Evolutionary conservation across 352 stramenopile species (phyloP), one percentile per base, ranked within the genome.

Genomic region (Globisporangium middletonii): DNA sequence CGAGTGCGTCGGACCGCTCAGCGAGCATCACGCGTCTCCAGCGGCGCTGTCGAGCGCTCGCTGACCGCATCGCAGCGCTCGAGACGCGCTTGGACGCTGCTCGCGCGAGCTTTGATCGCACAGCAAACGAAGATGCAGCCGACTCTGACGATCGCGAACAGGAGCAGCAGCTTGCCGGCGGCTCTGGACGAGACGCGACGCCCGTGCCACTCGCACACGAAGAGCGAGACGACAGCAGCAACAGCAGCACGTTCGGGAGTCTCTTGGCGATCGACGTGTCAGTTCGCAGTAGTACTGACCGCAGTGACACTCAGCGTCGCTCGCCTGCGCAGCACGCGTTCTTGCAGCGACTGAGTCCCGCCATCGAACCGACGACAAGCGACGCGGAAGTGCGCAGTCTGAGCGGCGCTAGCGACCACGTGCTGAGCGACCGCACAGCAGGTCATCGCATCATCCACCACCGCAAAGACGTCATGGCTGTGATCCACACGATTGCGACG

Each of bases 301-400:
- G 54, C 19, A 63, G 61, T 15, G 62, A 57, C 27, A 5, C 18
- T 15, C 46, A 41, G 37, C 48, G 53, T n/a, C 56, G 78, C 45
- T 88, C 78, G 12, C 78, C 78, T n/a, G 78, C 78, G 1, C 78
- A 88, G 55, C 79, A 88, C 28, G 78, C 74, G 15, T 88, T 88
- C 42, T 43, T 88, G 35, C 75, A 78, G 53, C 64, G 72, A 2
- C 71, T 82, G 44, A 44, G 30, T 18, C 44, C 50, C 4, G 43
- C 41, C 19, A 33, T 19, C 6, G 33, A 16, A 26, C 9, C n/a
- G 37, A 33, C 8, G 7, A 33, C 12, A 41, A 35, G 30, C 30
- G 12, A 16, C 28, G 42, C 12, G 0, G 27, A 42, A 43, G 26
- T 46, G 19, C 50, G 27, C 35, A 55, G 13, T 55, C n/a, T 48